These are phyloP conservation scores for Ganoderma sinense DNA, from an alignment of 1,284 basidiomycete species.

Conservation along the genomic window DNA sequence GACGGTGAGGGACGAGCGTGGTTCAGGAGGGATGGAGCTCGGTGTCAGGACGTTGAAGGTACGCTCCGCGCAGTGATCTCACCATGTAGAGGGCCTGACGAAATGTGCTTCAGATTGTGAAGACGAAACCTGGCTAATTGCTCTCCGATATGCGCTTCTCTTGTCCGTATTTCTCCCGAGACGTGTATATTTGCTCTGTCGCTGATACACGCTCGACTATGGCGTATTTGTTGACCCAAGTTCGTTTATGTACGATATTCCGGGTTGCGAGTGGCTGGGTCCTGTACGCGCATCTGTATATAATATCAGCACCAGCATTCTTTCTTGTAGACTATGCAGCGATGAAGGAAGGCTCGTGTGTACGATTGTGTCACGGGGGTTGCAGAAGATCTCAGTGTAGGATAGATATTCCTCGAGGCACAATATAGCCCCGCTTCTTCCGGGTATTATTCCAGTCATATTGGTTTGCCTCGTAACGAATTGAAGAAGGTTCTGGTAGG, in stretches of 20 bases:
- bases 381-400: not conserved
- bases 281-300: not conserved
- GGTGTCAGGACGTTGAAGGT: slow-evolving; percentile 1
- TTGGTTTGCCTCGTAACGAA: not conserved
- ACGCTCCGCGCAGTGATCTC: not conserved
- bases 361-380: not conserved
- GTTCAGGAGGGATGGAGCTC: not conserved
- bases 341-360: not conserved
- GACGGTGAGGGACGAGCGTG: not conserved
- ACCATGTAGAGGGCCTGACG: not conserved
- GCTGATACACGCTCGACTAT: not conserved
- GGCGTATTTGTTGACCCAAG: not conserved
- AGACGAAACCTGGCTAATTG: not conserved
- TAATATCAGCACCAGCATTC: not conserved
- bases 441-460: no score
- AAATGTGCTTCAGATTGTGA: not conserved
- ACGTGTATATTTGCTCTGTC: not conserved
- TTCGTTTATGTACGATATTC: not conserved
- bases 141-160: not conserved
- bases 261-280: not conserved
- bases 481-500: no score
- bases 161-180: not conserved
- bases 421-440: not conserved
- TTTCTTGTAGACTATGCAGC: not conserved
- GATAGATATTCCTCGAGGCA: not conserved